Percentiles rank a stretch among this genome's conserved stretches.
phyloP scores from a whole-genome alignment of 2,329 filamentous ascomycete species.

The Ilyonectria sp. region DNA sequence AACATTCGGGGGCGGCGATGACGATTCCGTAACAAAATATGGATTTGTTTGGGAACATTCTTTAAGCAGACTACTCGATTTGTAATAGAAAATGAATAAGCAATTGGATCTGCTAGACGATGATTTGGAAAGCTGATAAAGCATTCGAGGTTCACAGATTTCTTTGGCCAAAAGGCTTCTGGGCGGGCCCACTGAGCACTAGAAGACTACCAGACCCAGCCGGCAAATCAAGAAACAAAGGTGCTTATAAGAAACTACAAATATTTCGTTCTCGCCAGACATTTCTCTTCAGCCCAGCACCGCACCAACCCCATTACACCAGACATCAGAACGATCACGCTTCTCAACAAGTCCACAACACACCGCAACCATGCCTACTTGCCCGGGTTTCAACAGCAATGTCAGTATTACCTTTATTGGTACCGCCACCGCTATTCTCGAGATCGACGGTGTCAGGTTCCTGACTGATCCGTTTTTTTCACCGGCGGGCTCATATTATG shows the following conservation, averaged over 20 bases:
- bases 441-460: slow-evolving; percentile 11
- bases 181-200: background rate
- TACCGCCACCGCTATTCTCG: slow-evolving; percentile 8
- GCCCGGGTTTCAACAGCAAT: slow-evolving; percentile 4
- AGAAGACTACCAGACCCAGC: background rate
- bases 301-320: background rate
- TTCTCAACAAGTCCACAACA: slow-evolving; percentile 3
- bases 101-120: slow-evolving; percentile 1
- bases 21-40: slow-evolving; percentile 1
- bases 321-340: slow-evolving; percentile 2
- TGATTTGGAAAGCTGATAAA: slow-evolving; percentile 2
- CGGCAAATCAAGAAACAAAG: background rate
- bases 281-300: background rate
- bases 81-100: slow-evolving; percentile 4
- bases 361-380: background rate
- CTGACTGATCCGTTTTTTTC: slow-evolving; percentile 13
- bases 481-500: slow-evolving; percentile 2
- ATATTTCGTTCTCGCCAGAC: background rate
- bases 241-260: background rate
- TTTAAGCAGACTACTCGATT: background rate
- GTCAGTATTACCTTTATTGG: slow-evolving; percentile 4
- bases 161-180: slow-evolving; percentile 1
- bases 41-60: background rate
- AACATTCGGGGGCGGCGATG: slow-evolving; percentile 1
- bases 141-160: slow-evolving; percentile 2